Evolutionary conservation across 208 protist genomes (phyloP).

Genomic region (Eutreptiella sp.): DNA sequence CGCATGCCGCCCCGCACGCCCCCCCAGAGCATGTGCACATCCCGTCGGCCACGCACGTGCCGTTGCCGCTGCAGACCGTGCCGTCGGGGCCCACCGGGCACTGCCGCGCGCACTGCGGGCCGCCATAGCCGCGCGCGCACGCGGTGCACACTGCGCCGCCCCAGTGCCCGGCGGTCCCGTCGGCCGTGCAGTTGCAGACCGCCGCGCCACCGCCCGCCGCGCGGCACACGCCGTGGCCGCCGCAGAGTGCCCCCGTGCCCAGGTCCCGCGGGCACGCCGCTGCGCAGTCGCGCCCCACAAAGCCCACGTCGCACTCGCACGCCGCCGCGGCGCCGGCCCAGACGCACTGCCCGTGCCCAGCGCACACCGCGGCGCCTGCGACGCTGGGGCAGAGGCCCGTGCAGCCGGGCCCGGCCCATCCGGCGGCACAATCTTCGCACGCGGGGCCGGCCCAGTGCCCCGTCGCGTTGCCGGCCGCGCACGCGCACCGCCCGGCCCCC

Average conservation of each 20-base stretch:
- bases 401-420: conserved; percentile 11
- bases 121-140: conserved; percentile 2
- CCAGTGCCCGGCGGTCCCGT: neutral
- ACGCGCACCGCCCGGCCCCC: neutral
- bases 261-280: conserved; percentile 6
- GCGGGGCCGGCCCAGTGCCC: conserved; percentile 11
- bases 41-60: neutral
- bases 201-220: neutral
- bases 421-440: conserved; percentile 3
- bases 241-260: neutral
- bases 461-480: conserved; percentile 9
- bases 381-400: neutral
- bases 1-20: conserved; percentile 6
- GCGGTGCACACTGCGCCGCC: neutral
- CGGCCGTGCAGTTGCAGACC: neutral
- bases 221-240: conserved; percentile 6
- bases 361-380: conserved; percentile 3
- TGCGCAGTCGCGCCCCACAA: neutral
- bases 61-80: neutral
- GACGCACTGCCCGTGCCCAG: conserved; percentile 3
- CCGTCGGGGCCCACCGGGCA: conserved; percentile 9
- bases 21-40: conserved; percentile 1
- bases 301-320: neutral
- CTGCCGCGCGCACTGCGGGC: conserved; percentile 2
- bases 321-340: neutral